Conservation (phyloP, 2,329 filamentous ascomycete species). For the Xenosphaeropsis pyriputrescens region DNA sequence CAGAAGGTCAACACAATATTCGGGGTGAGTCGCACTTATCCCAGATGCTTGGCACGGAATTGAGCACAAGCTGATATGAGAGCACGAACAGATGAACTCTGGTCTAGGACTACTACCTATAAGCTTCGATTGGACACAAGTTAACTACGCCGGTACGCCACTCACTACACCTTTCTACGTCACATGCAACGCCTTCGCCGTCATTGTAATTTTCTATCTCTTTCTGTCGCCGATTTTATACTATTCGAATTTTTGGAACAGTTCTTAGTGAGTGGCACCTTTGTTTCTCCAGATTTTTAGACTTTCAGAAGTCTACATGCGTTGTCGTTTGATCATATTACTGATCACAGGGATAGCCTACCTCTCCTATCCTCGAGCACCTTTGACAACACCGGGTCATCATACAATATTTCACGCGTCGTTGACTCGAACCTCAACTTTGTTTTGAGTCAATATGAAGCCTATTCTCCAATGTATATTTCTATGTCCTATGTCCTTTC, state of each 20-base stretch:
- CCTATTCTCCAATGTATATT: conserved; percentile 54
- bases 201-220: conserved; percentile 49
- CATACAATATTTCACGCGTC: conserved; percentile 49
- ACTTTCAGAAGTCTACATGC: not conserved
- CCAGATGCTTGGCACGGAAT: not conserved
- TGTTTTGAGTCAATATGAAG: conserved; percentile 45
- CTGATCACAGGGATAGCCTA: conserved; percentile 14
- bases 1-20: conserved; percentile 56
- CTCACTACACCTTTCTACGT: conserved; percentile 58
- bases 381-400: conserved; percentile 55
- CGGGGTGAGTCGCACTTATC: conserved; percentile 28
- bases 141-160: conserved; percentile 22
- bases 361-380: conserved; percentile 56
- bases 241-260: conserved; percentile 49
- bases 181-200: conserved; percentile 56
- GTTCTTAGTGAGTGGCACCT: conserved; percentile 24
- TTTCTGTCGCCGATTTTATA: conserved; percentile 43
- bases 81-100: conserved; percentile 23
- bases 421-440: conserved; percentile 45
- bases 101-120: conserved; percentile 54
- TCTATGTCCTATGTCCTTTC: conserved; percentile 58
- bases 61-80: not conserved
- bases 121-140: conserved; percentile 64
- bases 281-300: not conserved
- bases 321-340: not conserved